Base-by-base conservation (phyloP, 805 yeast genomes). In the Hanseniaspora jakobsenii region DNA sequence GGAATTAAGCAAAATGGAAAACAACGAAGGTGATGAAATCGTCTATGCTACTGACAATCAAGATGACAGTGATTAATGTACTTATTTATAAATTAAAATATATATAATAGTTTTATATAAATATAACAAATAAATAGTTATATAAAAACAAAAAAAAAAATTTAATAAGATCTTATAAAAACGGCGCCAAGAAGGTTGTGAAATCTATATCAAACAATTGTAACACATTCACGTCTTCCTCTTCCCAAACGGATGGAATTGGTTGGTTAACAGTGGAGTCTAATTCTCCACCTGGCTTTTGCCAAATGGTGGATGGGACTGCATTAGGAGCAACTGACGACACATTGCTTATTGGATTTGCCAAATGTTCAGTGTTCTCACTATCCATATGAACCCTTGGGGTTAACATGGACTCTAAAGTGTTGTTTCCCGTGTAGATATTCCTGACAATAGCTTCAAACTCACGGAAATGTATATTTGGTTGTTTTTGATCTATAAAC, bases 21-120 rank as follows among this genome's bases (percentile, higher is more conserved):
- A 54, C 37, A 62, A 59, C 44, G 56, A 60, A 44, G 65, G 65
- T 17, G 59, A 58, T 37, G 62, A 59, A 39, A 52, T 61, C 36
- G 55, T 60, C 12, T 61, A 61, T 42, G 64, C 59, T 48, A 24
- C 24, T 16, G 54, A 56, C 28, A 53, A 58, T 22, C 28, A 34
- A 16, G 37, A 22, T 3, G 37, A 34, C n/a, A 34, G 29, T 16
- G 28, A 34, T 34, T 34, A 23, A 23, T 24, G 6, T 24, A 24
- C n/a, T n/a, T 7, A 34, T 17, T 16, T 18, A 34, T 22, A 22
- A 23, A 14, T 30, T n/a, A 16, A 12, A 14, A 18, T 32, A 30
- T 23, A 22, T 34, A 26, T n/a, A 19, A 5, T 27, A 27, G n/a
- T 23, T 32, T 3, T 32, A 40, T 31, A 31, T 30, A 30, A 10